A percentile compares a stretch with the other conserved stretches of the same genome.
phyloP scores from a whole-genome alignment of 148 eudicot genomes.

The Hydrangea macrophylla region DNA sequence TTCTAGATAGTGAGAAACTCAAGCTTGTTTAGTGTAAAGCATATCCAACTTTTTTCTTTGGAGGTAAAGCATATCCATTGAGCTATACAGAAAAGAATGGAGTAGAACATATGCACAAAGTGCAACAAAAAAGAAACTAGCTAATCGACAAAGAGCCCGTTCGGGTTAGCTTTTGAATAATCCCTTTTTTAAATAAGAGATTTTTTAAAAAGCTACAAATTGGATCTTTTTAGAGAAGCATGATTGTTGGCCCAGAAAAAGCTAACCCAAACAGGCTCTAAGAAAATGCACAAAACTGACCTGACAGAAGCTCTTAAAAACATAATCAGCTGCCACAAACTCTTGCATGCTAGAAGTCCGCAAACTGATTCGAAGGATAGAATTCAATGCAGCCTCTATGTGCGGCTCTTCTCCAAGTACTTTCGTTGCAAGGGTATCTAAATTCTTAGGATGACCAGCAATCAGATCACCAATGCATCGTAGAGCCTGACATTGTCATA shows the following conservation, averaged over 20 bases:
- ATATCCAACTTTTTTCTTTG: no score
- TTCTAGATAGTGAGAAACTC: no score
- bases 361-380: constrained; percentile 75
- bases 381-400: constrained; percentile 77
- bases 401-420: constrained; percentile 88
- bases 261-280: no score
- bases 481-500: constrained; percentile 53
- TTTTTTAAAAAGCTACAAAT: no score
- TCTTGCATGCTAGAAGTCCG: constrained; percentile 88
- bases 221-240: no score
- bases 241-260: no score
- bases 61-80: no score
- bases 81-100: no score
- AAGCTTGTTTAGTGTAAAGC: no score
- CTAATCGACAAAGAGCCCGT: neutral
- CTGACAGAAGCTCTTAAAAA: constrained; percentile 91
- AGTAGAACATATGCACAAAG: neutral
- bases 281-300: constrained; percentile 30
- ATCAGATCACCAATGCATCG: constrained; percentile 79
- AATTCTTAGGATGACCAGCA: constrained; percentile 64
- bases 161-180: no score
- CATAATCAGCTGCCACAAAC: constrained; percentile 81
- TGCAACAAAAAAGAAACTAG: neutral
- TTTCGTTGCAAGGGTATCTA: constrained; percentile 72
- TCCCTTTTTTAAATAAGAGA: no score